Evolutionary conservation across 495 filamentous ascomycete species (phyloP), one percentile per base, ranked within the genome.

Genomic region (Penicillium crystallinum): DNA sequence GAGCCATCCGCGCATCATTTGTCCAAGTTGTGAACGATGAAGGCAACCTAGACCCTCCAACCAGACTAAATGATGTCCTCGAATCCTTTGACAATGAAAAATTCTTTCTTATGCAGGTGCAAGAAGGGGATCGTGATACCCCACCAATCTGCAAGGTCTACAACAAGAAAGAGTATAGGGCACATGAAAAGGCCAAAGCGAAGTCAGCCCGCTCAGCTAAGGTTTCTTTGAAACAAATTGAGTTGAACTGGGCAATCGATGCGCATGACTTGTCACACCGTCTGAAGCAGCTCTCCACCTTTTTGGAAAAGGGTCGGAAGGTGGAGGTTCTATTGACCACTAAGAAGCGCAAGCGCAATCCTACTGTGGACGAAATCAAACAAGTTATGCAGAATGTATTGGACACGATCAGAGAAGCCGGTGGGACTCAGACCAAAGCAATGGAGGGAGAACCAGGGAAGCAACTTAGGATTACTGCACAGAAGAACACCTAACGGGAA

Each of bases 211-310:
- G 71, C 34, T 56, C 57, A 10, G n/a, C 54, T 12, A 72, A 67
- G 40, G 46, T 33, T 10, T 39, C 58, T 11, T 54, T 64, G 6
- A 95, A 96, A 73, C 82, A 86, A 62, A 62, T 96, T 14, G 90
- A 95, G 71, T 21, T 96, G 54, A 89, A 89, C 67, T 96, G 90
- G 90, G 82, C 85, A 22, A 90, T 92, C 55, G 82, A 81, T 47
- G 55, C 63, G 9, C 74, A 87, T 65, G 88, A 91, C 67, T 68
- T 90, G 21, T 57, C 58, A 3, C 83, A 87, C 62, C 77, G 81
- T 41, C 48, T 87, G 58, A 73, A 74, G 38, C 76, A 81, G 66
- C 55, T 91, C 63, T 67, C 68, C 43, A 69, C 57, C 39, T 91
- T 91, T 54, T 56, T 91, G 55, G 64, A 64, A 7, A 84, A 87